phyloP scores from a whole-genome alignment of 2,329 filamentous ascomycete genomes.

The Cladosporium austrohemisphaericum region DNA sequence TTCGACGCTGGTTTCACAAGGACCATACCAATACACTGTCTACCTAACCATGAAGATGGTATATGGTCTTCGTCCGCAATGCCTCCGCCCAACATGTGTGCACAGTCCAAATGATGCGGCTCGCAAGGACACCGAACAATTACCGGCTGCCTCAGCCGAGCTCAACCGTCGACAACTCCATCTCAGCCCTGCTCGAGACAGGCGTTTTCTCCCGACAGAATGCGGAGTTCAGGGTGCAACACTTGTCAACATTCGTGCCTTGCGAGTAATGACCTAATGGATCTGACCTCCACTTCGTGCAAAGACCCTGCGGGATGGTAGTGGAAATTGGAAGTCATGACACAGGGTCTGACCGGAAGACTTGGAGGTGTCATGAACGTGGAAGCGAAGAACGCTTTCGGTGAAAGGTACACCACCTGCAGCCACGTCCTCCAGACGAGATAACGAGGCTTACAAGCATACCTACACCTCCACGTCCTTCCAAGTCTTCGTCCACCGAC shows the following conservation, averaged over 20 bases:
- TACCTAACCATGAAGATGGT: too few relatives aligned
- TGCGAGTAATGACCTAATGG: background rate
- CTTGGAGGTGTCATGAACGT: too few relatives aligned
- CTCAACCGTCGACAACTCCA: background rate
- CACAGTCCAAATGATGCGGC: background rate
- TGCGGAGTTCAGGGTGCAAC: too few relatives aligned
- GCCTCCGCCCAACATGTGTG: constrained; percentile 1
- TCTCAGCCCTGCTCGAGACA: background rate
- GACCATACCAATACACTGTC: too few relatives aligned
- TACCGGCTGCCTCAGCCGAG: background rate
- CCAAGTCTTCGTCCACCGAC: background rate
- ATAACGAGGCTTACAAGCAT: background rate
- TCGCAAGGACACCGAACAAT: background rate
- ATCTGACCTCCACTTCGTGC: background rate
- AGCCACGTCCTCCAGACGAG: too few relatives aligned
- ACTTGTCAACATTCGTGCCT: too few relatives aligned
- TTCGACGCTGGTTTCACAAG: background rate
- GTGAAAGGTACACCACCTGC: too few relatives aligned
- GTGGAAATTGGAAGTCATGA: background rate
- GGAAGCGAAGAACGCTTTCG: too few relatives aligned
- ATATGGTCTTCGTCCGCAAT: background rate
- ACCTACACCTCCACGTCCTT: background rate
- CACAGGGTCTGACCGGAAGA: too few relatives aligned
- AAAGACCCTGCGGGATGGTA: constrained; percentile 2
- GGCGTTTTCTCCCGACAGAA: background rate